Conservation (phyloP, 1,284 basidiomycete species). For the Gymnopus androsaceus region DNA sequence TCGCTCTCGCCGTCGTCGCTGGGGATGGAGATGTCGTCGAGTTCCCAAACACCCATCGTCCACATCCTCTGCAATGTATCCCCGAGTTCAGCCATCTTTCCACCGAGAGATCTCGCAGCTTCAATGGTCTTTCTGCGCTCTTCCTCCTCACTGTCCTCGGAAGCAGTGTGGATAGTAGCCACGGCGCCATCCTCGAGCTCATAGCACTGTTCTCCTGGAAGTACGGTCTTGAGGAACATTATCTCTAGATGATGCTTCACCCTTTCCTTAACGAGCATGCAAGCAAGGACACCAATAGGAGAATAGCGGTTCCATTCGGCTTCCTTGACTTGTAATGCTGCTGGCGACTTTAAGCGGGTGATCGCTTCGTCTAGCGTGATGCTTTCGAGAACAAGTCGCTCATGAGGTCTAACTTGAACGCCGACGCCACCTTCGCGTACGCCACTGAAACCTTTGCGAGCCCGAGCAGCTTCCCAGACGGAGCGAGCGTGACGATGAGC, state of each 20-base stretch:
- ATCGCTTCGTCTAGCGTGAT: conserved; percentile 53
- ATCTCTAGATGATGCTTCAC: conserved; percentile 50
- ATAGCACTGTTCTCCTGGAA: conserved; percentile 27
- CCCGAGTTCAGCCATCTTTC: conserved; percentile 53
- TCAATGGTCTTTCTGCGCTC: conserved; percentile 50
- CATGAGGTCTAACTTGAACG: conserved; percentile 43
- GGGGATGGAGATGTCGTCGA: conserved; percentile 24
- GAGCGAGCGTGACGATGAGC: conserved; percentile 37
- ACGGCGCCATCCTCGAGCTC: conserved; percentile 26
- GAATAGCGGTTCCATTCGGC: conserved; percentile 22
- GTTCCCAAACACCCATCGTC: conserved; percentile 30
- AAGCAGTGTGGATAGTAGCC: not conserved
- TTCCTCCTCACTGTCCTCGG: conserved; percentile 36
- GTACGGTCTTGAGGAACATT: conserved; percentile 53
- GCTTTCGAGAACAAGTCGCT: conserved; percentile 54
- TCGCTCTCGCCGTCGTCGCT: conserved; percentile 31
- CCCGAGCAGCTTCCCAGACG: conserved; percentile 41
- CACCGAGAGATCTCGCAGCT: conserved; percentile 63
- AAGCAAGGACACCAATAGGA: conserved; percentile 54
- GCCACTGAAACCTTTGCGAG: conserved; percentile 14
- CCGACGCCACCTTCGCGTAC: conserved; percentile 15
- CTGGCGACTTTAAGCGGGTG: conserved; percentile 32
- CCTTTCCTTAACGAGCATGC: conserved; percentile 47
- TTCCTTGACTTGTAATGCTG: not conserved
- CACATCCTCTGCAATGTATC: conserved; percentile 57